These are phyloP conservation scores for Leishmania gerbilli DNA, from an alignment of 208 protist genomes.

Conservation along the genomic window DNA sequence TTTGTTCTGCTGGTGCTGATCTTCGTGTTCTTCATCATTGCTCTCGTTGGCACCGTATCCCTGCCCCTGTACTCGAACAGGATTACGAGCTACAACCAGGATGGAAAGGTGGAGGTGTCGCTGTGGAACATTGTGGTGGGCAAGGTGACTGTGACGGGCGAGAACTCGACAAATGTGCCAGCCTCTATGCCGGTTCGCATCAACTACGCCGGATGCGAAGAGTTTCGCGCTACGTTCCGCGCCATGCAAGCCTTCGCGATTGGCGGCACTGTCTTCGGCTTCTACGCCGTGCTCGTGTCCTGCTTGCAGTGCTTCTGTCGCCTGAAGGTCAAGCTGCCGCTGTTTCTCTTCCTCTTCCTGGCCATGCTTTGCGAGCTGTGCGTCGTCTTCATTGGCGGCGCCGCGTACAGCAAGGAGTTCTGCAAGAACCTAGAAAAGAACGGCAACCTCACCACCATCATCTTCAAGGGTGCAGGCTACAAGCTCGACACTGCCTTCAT, in stretches of 20 bases:
- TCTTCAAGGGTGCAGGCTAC: slow-evolving; percentile 54
- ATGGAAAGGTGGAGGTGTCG: slow-evolving; percentile 34
- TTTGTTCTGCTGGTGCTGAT: slow-evolving; percentile 39
- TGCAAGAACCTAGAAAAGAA: slow-evolving; percentile 30
- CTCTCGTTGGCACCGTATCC: slow-evolving; percentile 43
- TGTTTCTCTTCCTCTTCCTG: slow-evolving; percentile 52
- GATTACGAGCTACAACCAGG: slow-evolving; percentile 29
- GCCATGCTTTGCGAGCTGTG: slow-evolving; percentile 38
- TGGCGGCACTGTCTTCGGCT: slow-evolving; percentile 43
- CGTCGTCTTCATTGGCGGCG: slow-evolving; percentile 34
- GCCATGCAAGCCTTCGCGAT: slow-evolving; percentile 51
- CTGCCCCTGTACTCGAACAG: slow-evolving; percentile 40
- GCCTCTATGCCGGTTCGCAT: slow-evolving; percentile 35
- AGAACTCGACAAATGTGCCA: slow-evolving; percentile 17
- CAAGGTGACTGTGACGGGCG: slow-evolving; percentile 22
- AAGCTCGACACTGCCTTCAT: slow-evolving; percentile 40
- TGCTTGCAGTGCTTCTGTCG: slow-evolving; percentile 44
- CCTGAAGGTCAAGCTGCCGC: slow-evolving; percentile 51
- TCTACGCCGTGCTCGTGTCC: slow-evolving; percentile 43
- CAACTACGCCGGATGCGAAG: slow-evolving; percentile 48
- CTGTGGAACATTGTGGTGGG: slow-evolving; percentile 36
- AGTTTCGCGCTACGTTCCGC: slow-evolving; percentile 39
- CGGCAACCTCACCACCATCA: slow-evolving; percentile 32
- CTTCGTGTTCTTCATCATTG: slow-evolving; percentile 34
- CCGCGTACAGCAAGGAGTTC: slow-evolving; percentile 34